These are phyloP conservation scores for Aureobasidium sp. DNA, from an alignment of 2,329 filamentous ascomycete genomes.

Conservation along the genomic window DNA sequence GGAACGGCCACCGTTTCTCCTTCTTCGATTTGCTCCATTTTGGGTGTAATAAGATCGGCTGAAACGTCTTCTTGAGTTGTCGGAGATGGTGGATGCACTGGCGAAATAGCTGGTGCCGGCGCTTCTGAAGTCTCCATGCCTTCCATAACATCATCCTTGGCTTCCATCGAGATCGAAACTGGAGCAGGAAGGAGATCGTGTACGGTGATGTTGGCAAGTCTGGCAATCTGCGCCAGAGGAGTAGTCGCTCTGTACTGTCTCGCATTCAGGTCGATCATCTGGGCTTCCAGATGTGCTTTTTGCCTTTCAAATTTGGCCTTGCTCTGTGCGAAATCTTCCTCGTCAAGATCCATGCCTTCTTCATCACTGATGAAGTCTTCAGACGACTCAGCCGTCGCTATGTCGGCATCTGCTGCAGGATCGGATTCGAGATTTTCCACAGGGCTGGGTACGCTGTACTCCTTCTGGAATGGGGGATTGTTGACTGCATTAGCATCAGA, in stretches of 20 bases:
- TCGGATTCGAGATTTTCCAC: not conserved
- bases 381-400: not conserved
- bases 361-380: slow-evolving; percentile 30
- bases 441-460: not conserved
- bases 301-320: slow-evolving; percentile 39
- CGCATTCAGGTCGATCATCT: slow-evolving; percentile 35
- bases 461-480: not conserved
- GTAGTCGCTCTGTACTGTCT: slow-evolving; percentile 34
- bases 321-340: slow-evolving; percentile 36
- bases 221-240: slow-evolving; percentile 35
- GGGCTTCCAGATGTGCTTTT: slow-evolving; percentile 35
- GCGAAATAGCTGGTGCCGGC: not conserved
- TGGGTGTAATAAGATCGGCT: slow-evolving; percentile 24
- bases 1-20: slow-evolving; percentile 19
- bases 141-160: slow-evolving; percentile 2
- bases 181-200: slow-evolving; percentile 18
- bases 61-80: not conserved
- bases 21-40: slow-evolving; percentile 24
- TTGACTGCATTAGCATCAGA: not conserved
- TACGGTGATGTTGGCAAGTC: slow-evolving; percentile 30
- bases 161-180: not conserved
- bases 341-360: slow-evolving; percentile 38
- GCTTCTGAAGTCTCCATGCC: not conserved
- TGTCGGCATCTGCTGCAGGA: not conserved
- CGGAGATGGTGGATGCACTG: not conserved